These are phyloP conservation scores for Silene vulgaris DNA, from an alignment of 179 eudicot species.

Conservation along the genomic window DNA sequence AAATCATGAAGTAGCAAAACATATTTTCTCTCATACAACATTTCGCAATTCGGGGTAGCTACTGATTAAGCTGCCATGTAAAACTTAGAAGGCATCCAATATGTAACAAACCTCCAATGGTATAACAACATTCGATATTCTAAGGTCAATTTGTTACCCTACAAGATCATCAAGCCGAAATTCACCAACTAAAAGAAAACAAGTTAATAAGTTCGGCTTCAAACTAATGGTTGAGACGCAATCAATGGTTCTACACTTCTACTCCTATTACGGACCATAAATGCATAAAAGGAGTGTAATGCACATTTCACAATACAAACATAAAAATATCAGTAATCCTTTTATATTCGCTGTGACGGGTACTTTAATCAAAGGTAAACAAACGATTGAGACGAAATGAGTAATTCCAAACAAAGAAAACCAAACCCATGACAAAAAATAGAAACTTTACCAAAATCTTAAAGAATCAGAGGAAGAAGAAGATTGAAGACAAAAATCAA, in stretches of 20 bases:
- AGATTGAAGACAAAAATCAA: conserved; percentile 60
- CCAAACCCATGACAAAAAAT: neutral
- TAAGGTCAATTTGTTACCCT: neutral
- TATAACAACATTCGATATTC: neutral
- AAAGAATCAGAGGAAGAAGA: conserved; percentile 31
- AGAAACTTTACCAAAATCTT: conserved; percentile 58
- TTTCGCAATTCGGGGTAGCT: too few species aligned
- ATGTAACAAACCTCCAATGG: neutral
- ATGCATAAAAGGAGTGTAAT: neutral
- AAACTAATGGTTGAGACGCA: neutral
- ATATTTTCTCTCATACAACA: too few species aligned
- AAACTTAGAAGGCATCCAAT: neutral
- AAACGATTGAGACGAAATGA: too few species aligned
- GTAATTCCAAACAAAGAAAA: neutral
- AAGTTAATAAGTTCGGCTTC: neutral
- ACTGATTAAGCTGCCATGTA: too few species aligned
- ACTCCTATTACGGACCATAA: neutral
- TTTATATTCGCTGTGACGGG: too few species aligned
- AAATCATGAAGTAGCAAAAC: too few species aligned
- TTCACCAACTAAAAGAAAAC: neutral
- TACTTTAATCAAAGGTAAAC: too few species aligned
- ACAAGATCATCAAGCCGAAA: neutral
- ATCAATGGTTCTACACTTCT: neutral
- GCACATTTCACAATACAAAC: neutral
- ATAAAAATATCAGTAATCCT: neutral